phyloP scores from a whole-genome alignment of 1,284 basidiomycete species.

The Irpex lacteus region DNA sequence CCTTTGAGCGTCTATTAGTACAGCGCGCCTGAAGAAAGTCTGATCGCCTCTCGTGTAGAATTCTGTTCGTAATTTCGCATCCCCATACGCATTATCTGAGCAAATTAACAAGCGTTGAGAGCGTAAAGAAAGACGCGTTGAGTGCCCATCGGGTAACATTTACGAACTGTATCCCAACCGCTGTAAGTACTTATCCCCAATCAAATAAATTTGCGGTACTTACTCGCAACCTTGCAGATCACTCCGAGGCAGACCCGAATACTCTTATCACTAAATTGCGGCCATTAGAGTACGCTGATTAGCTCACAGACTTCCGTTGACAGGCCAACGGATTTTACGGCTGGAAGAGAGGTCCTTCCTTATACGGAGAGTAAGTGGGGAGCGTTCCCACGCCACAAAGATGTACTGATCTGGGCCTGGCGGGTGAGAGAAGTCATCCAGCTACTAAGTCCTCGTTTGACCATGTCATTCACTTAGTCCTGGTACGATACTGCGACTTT shows the following conservation, averaged over 20 bases:
- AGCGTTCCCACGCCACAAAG: constrained; percentile 1
- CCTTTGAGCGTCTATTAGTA: neutral
- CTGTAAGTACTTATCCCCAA: too few relatives aligned
- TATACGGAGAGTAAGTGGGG: neutral
- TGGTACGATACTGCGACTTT: too few relatives aligned
- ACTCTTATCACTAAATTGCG: too few relatives aligned
- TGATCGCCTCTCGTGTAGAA: neutral
- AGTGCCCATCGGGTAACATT: too few relatives aligned
- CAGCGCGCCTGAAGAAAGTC: constrained; percentile 1
- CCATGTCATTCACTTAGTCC: neutral
- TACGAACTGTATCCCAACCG: too few relatives aligned
- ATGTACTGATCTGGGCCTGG: neutral
- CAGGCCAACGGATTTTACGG: constrained; percentile 1
- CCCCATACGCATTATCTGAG: neutral
- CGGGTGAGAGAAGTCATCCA: too few relatives aligned
- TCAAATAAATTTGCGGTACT: too few relatives aligned
- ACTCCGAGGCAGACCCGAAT: too few relatives aligned
- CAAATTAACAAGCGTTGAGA: too few relatives aligned
- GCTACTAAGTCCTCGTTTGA: neutral
- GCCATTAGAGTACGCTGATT: neutral
- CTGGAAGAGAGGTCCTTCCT: neutral
- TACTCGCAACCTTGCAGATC: too few relatives aligned
- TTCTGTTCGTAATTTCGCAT: neutral
- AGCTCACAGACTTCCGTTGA: neutral
- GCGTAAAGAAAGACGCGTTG: too few relatives aligned